Evolutionary conservation across 352 stramenopile species (phyloP).

Genomic region (Pythium dissotocum): DNA sequence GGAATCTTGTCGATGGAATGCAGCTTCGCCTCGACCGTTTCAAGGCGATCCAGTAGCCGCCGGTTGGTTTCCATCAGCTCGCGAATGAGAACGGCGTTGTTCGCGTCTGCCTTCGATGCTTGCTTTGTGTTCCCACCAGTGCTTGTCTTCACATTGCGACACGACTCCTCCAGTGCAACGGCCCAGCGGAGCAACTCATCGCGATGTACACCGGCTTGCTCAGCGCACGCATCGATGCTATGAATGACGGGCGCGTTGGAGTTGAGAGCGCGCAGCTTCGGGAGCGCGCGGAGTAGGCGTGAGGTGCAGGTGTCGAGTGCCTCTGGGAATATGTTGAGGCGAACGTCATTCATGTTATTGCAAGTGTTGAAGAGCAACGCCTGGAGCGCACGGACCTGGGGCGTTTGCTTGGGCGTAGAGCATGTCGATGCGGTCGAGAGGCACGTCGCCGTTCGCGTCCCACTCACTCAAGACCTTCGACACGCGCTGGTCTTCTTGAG

Average conservation of each 20-base stretch:
- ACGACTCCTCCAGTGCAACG: neutral
- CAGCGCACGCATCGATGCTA: neutral
- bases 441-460: neutral
- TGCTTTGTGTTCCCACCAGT: neutral
- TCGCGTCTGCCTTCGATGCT: neutral
- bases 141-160: too few species aligned
- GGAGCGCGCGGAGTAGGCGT: slow-evolving; percentile 3
- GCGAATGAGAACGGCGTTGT: slow-evolving; percentile 5
- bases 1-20: neutral
- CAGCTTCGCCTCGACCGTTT: slow-evolving; percentile 1
- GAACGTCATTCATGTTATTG: neutral
- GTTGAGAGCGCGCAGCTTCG: neutral
- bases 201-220: neutral
- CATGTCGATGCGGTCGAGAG: neutral
- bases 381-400: neutral
- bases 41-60: neutral
- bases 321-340: slow-evolving; percentile 9
- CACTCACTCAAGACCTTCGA: neutral
- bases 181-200: neutral
- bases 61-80: slow-evolving; percentile 4
- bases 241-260: neutral
- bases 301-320: slow-evolving; percentile 4
- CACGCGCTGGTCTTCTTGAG: slow-evolving; percentile 21
- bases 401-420: neutral
- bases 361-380: slow-evolving; percentile 12